These are phyloP conservation scores for Cylindrodendrum hubeiense DNA, from an alignment of 2,329 filamentous ascomycete genomes.

Conservation along the genomic window DNA sequence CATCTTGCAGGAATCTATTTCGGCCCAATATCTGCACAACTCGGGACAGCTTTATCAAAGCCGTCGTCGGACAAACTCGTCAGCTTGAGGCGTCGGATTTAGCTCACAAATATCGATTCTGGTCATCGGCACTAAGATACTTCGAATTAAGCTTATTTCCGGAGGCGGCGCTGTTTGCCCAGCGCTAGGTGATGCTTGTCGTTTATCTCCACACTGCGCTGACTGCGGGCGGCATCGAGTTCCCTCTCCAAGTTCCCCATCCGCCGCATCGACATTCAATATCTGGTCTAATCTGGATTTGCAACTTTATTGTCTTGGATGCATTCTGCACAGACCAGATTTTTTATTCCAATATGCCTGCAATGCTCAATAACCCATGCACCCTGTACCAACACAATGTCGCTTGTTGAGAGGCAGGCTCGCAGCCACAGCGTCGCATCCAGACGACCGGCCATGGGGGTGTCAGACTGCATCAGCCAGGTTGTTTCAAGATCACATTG, in stretches of 20 bases:
- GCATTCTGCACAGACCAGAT: not conserved
- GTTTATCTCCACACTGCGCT: not conserved
- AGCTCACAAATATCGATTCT: conserved; percentile 8
- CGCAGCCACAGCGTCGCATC: conserved; percentile 12
- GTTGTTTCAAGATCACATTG: conserved; percentile 3
- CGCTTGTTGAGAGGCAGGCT: not conserved
- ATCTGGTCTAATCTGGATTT: not conserved
- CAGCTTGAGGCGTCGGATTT: conserved; percentile 10
- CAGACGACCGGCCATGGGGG: not conserved
- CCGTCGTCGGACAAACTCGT: not conserved
- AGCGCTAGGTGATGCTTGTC: not conserved
- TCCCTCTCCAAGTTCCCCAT: not conserved
- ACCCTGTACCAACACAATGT: not conserved
- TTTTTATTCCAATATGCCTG: not conserved
- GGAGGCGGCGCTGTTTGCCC: conserved; percentile 1
- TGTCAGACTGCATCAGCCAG: conserved; percentile 11
- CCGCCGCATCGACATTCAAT: not conserved
- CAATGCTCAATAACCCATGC: not conserved
- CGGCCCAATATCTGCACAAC: not conserved
- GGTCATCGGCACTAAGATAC: conserved; percentile 18
- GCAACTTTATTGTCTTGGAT: not conserved
- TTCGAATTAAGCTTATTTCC: conserved; percentile 27
- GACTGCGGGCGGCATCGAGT: not conserved
- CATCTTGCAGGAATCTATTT: not conserved
- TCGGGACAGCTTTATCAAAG: not conserved